phyloP scores from a whole-genome alignment of 768 basidiomycete species.

The Tricholoma matsutake region DNA sequence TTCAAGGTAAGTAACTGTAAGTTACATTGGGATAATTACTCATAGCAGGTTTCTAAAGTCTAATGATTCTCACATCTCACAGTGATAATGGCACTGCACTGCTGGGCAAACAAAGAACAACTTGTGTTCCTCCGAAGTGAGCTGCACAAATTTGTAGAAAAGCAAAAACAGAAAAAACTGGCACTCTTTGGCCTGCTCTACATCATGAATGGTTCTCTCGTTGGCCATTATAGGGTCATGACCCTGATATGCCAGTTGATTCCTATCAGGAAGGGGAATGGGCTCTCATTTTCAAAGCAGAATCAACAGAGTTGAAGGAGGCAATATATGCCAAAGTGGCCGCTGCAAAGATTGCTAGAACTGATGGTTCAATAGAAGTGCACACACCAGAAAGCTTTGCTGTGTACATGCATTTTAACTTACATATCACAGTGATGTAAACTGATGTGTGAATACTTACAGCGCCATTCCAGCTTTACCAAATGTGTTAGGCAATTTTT shows the following conservation, averaged over 20 bases:
- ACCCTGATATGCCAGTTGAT: neutral
- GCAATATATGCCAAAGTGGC: neutral
- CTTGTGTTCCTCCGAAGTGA: neutral
- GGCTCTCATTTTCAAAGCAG: neutral
- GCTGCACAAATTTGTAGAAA: neutral
- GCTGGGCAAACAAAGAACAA: constrained; percentile 1
- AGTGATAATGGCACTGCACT: neutral
- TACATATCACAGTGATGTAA: neutral
- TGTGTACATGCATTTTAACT: neutral
- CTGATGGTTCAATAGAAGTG: neutral
- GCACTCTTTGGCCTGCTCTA: neutral
- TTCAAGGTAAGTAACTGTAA: too few species aligned
- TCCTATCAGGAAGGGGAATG: neutral
- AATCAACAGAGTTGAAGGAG: neutral
- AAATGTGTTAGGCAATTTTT: neutral
- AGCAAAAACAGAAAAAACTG: neutral
- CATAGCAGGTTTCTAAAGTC: neutral
- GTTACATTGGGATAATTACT: neutral
- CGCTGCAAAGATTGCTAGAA: neutral
- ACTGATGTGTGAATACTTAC: neutral
- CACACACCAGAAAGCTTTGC: neutral
- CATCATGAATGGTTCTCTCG: neutral
- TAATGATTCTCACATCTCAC: too few species aligned
- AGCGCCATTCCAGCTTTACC: neutral
- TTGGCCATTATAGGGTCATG: neutral